Percentiles rank a stretch among this genome's conserved stretches.
Evolutionary conservation across 139 green algal species (phyloP).

Genomic region (Limnomonas spitsbergensis): DNA sequence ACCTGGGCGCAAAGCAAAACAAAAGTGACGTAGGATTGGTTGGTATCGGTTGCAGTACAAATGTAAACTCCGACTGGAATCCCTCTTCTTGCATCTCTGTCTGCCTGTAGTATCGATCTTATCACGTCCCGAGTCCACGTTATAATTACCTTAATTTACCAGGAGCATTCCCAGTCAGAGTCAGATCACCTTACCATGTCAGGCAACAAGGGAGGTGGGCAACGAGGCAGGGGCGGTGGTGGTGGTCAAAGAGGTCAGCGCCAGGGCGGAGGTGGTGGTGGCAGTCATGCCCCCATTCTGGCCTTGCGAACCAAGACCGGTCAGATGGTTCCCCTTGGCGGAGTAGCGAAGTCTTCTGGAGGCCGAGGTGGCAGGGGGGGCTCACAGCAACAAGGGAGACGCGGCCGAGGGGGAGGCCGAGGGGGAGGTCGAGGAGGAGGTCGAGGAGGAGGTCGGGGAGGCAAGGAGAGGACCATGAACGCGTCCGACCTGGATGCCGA

Average conservation of each 20-base stretch:
- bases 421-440: slow-evolving; percentile 16
- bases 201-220: neutral
- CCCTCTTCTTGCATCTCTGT: too few species aligned
- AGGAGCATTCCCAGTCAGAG: too few species aligned
- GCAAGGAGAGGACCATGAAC: slow-evolving; percentile 10
- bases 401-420: slow-evolving; percentile 13
- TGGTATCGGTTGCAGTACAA: too few species aligned
- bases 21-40: too few species aligned
- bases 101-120: too few species aligned
- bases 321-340: neutral
- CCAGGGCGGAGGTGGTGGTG: neutral
- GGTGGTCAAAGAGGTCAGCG: neutral
- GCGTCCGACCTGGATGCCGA: slow-evolving; percentile 33
- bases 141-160: too few species aligned
- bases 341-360: slow-evolving; percentile 1
- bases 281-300: neutral
- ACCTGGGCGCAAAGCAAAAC: too few species aligned
- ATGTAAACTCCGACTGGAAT: too few species aligned
- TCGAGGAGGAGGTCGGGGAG: slow-evolving; percentile 12
- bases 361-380: slow-evolving; percentile 11
- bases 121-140: too few species aligned
- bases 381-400: too few species aligned
- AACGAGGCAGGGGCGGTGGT: neutral
- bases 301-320: neutral
- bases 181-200: neutral